Evolutionary conservation across 1,139 yeast genomes (phyloP), one percentile per base, ranked within the genome.

Genomic region (Suhomyces coccinellae): DNA sequence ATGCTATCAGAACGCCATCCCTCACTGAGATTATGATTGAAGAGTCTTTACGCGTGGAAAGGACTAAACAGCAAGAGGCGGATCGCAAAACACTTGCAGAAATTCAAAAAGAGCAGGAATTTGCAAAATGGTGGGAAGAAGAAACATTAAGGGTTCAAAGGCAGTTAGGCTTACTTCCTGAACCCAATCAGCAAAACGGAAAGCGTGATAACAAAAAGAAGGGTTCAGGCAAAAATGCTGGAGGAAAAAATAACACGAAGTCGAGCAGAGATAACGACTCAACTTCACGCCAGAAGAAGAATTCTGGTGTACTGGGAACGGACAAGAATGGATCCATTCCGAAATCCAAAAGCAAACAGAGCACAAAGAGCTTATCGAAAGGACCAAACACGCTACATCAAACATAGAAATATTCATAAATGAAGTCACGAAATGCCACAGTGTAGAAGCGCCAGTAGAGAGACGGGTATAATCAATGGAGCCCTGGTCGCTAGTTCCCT

Each of bases 101-200:
- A 50, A 77, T 87, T 41, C 89, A 83, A 61, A 82, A 83, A 53
- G 95, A 87, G 55, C 88, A 86, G 57, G 89, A 83, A 57, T 87
- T 87, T 66, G 87, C 82, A 15, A 73, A 67, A 50, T 87, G 96
- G 96, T 87, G 95, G 91, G 85, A 78, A 40, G 82, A 79, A 52
- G 95, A 87, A 57, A 73, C 86, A 33, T 69, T 69, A 16, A 67
- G 78, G 40, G 85, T 83, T 8, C 90, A 85, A 58, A 62, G 59
- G 41, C 77, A 71, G 53, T 65, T 75, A 69, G 65, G 47, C n/a
- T 24, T 37, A 20, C 14, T 33, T 9, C 32, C 32, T 22, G 40
- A 28, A 14, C n/a, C 32, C 20, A 36, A 26, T 28, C 32, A 12
- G 16, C 30, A 16, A 29, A 40, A 37, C 32, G 40, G 26, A 24